phyloP scores from a whole-genome alignment of 345 rosid species.

The Bruguiera sexangula region DNA sequence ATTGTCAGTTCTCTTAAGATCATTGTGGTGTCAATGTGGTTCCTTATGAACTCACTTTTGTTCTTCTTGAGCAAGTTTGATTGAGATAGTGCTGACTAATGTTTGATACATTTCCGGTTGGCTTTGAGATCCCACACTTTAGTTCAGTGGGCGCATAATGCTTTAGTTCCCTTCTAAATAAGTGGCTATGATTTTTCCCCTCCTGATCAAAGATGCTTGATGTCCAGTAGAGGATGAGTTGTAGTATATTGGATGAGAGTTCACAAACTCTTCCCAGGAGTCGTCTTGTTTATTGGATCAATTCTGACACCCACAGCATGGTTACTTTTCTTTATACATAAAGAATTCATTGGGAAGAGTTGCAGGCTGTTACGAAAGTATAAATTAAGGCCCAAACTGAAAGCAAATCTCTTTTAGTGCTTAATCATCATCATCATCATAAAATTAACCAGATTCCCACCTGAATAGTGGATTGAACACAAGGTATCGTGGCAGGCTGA shows the following conservation, averaged over 20 bases:
- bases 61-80: neutral
- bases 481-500: conserved; percentile 28
- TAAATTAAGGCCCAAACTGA: conserved; percentile 24
- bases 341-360: conserved; percentile 32
- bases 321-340: conserved; percentile 8
- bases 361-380: conserved; percentile 24
- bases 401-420: conserved; percentile 32
- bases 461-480: conserved; percentile 33
- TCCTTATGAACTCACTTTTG: neutral
- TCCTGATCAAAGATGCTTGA: too few relatives aligned
- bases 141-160: conserved; percentile 9
- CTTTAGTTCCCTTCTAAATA: conserved; percentile 11
- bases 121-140: conserved; percentile 1
- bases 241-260: conserved; percentile 21
- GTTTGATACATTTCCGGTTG: neutral
- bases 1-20: neutral
- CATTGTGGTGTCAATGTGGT: neutral
- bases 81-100: conserved; percentile 3
- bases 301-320: conserved; percentile 12
- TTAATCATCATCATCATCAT: conserved; percentile 24
- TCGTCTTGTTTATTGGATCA: conserved; percentile 16
- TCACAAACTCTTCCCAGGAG: conserved; percentile 13
- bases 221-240: conserved; percentile 18
- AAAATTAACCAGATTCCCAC: conserved; percentile 15
- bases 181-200: too few relatives aligned